These are phyloP conservation scores for Ceratobasidium sp. DNA, from an alignment of 1,284 basidiomycete species.

Conservation along the genomic window DNA sequence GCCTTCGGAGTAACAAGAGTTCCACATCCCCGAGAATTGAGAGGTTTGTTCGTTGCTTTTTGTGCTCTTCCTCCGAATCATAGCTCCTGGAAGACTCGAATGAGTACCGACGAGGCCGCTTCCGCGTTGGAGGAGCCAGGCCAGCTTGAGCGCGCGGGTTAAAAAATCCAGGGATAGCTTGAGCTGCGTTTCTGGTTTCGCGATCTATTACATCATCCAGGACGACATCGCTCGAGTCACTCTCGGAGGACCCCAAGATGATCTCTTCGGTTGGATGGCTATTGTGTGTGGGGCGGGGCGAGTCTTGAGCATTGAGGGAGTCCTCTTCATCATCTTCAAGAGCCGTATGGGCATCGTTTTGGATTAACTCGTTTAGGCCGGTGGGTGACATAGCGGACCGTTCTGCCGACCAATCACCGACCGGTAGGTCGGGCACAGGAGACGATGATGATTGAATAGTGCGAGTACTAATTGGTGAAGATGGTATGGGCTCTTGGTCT, in stretches of 20 bases:
- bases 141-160: slow-evolving; percentile 35
- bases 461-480: not conserved
- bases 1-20: slow-evolving; percentile 28
- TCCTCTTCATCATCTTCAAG: not conserved
- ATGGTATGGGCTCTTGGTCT: not conserved
- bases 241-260: not conserved
- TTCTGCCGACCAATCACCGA: not conserved
- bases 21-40: slow-evolving; percentile 8
- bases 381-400: too few species aligned
- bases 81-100: slow-evolving; percentile 15
- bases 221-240: not conserved
- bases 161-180: slow-evolving; percentile 23
- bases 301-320: not conserved
- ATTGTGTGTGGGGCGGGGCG: not conserved
- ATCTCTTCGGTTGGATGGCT: not conserved
- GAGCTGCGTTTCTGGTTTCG: not conserved
- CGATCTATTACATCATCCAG: not conserved
- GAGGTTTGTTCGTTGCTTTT: slow-evolving; percentile 4
- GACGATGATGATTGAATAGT: not conserved
- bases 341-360: not conserved
- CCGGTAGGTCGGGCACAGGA: not conserved
- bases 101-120: not conserved
- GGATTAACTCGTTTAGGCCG: not conserved
- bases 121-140: slow-evolving; percentile 34
- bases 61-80: slow-evolving; percentile 20